Evolutionary conservation across 225 moss, liverwort and hornwort genomes (phyloP).

Genomic region (Physcomitrellopsis africana): DNA sequence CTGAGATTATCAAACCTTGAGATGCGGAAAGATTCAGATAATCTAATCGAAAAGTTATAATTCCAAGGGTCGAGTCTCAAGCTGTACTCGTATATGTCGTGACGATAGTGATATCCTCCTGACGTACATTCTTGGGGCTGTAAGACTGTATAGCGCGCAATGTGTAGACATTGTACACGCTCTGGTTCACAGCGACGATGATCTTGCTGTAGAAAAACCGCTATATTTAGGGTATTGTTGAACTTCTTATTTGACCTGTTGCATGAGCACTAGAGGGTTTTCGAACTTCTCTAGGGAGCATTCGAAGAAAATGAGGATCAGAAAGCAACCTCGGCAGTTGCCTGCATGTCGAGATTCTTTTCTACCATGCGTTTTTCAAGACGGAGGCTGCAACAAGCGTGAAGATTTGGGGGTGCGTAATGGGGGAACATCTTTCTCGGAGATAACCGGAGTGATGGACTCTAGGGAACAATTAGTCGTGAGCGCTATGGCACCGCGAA

Average conservation of each 20-base stretch:
- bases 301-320: conserved; percentile 38
- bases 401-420: conserved; percentile 15
- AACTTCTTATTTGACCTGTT: conserved; percentile 25
- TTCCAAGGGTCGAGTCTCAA: not conserved
- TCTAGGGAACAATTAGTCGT: conserved; percentile 6
- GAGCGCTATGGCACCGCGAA: not conserved
- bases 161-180: not conserved
- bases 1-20: conserved; percentile 2
- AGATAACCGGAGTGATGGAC: conserved; percentile 1
- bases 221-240: conserved; percentile 15
- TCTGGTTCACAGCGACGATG: not conserved
- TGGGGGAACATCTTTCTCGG: not conserved
- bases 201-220: not conserved
- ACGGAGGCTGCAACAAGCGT: conserved; percentile 13
- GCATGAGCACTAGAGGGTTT: conserved; percentile 16
- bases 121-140: conserved; percentile 21
- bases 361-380: conserved; percentile 19
- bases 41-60: not conserved
- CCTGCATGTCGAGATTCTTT: conserved; percentile 29
- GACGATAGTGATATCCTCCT: not conserved
- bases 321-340: conserved; percentile 39
- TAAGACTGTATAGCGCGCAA: not conserved
- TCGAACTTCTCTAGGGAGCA: not conserved
- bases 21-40: conserved; percentile 12
- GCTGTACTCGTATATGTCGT: conserved; percentile 16